Percentiles rank a stretch among this genome's conserved stretches.
phyloP scores from a whole-genome alignment of 2,329 filamentous ascomycete genomes.

The Beauveria medogensis region DNA sequence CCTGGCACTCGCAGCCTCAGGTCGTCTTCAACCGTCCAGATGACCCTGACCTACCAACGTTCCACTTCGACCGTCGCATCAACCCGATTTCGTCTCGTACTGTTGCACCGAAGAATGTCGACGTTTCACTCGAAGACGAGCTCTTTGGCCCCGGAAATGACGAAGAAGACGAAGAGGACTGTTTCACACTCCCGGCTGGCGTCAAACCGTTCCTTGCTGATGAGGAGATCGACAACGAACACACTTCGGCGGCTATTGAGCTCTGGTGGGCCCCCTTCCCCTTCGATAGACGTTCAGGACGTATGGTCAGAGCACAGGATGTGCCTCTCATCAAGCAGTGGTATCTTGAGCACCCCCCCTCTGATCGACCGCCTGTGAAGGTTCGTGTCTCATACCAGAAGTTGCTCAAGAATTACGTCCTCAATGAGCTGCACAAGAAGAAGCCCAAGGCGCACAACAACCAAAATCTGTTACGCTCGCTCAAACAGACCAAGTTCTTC shows the following conservation, averaged over 20 bases:
- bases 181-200: slow-evolving; percentile 72
- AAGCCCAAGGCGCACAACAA: slow-evolving; percentile 93
- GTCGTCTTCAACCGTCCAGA: slow-evolving; percentile 84
- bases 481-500: slow-evolving; percentile 98
- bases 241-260: slow-evolving; percentile 84
- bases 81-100: slow-evolving; percentile 95
- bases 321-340: slow-evolving; percentile 96
- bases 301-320: slow-evolving; percentile 94
- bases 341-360: slow-evolving; percentile 93
- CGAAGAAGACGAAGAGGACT: slow-evolving; percentile 66
- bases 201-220: slow-evolving; percentile 84
- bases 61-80: slow-evolving; percentile 96
- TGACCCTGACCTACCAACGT: slow-evolving; percentile 82
- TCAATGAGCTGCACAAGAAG: slow-evolving; percentile 95
- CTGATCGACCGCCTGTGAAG: slow-evolving; percentile 81
- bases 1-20: slow-evolving; percentile 92
- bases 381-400: slow-evolving; percentile 98
- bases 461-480: slow-evolving; percentile 77
- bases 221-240: slow-evolving; percentile 78
- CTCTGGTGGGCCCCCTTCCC: slow-evolving; percentile 98
- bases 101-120: slow-evolving; percentile 90
- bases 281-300: slow-evolving; percentile 86
- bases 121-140: slow-evolving; percentile 84
- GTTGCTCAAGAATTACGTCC: slow-evolving; percentile 86
- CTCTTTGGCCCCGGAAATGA: slow-evolving; percentile 78